Evolutionary conservation across 1,284 basidiomycete species (phyloP).

Genomic region (Rhodotorula sp.): DNA sequence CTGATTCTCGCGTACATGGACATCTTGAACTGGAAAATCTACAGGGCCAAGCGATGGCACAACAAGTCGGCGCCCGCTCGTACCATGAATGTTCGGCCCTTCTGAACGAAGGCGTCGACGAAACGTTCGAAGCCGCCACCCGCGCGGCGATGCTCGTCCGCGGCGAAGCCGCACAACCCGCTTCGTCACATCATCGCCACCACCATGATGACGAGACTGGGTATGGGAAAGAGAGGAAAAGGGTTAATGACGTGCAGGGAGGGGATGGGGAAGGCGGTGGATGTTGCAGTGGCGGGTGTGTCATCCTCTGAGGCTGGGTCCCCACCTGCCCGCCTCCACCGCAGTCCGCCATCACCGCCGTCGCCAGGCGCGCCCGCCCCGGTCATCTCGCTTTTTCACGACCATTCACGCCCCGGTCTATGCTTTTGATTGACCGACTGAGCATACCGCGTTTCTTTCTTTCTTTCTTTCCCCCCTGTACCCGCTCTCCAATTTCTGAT

Average conservation of each 20-base stretch:
- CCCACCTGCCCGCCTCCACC: too few species aligned
- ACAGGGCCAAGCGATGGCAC: conserved; percentile 73
- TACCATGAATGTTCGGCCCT: conserved; percentile 93
- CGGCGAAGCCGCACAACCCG: conserved; percentile 61
- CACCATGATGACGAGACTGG: conserved; percentile 4
- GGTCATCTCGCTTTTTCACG: neutral
- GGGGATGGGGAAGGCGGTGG: conserved; percentile 8
- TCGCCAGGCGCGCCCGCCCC: neutral
- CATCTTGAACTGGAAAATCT: neutral
- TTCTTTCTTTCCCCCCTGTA: neutral
- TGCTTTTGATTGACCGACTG: neutral
- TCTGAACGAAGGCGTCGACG: conserved; percentile 88
- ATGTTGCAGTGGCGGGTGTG: conserved; percentile 17
- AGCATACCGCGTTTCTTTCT: neutral
- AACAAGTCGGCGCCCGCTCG: conserved; percentile 76
- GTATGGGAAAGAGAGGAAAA: neutral
- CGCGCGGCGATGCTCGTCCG: conserved; percentile 90
- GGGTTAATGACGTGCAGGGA: neutral
- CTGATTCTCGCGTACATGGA: too few species aligned
- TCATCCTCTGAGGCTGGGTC: conserved; percentile 11
- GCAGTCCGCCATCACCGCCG: neutral
- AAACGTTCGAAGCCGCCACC: conserved; percentile 91
- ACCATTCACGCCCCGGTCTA: neutral
- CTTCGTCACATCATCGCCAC: neutral
- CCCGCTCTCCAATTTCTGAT: too few species aligned